phyloP scores from a whole-genome alignment of 2,329 filamentous ascomycete genomes.

The Diaporthe citrichinensis region DNA sequence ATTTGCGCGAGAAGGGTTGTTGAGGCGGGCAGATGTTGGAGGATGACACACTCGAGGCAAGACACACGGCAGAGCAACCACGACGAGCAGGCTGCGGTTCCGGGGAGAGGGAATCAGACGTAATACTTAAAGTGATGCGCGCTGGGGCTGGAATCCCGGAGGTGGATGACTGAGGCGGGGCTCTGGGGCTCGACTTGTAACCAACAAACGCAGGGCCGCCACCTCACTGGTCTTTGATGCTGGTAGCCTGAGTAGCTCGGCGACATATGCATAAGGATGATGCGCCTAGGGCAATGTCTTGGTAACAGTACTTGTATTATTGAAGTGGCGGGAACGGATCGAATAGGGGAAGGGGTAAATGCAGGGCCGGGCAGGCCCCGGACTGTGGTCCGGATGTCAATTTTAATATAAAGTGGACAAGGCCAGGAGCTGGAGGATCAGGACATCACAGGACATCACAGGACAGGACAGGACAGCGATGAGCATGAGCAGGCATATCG shows the following conservation, averaged over 20 bases:
- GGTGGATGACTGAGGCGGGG: constrained; percentile 32
- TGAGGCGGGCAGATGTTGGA: neutral
- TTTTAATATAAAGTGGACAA: constrained; percentile 43
- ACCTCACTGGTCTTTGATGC: constrained; percentile 25
- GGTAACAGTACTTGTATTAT: constrained; percentile 17
- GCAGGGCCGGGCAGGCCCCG: constrained; percentile 39
- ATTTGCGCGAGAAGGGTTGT: neutral
- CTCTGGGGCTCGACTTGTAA: constrained; percentile 19
- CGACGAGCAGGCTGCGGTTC: constrained; percentile 14
- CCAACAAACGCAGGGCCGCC: constrained; percentile 29
- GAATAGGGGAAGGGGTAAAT: constrained; percentile 31
- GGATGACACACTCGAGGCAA: constrained; percentile 4
- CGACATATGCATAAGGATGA: constrained; percentile 39
- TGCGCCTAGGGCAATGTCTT: constrained; percentile 11
- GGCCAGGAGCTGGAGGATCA: constrained; percentile 38
- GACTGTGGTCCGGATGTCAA: constrained; percentile 35
- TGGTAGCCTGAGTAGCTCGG: constrained; percentile 33
- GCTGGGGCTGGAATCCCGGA: constrained; percentile 26
- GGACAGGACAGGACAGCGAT: neutral
- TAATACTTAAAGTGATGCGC: constrained; percentile 23
- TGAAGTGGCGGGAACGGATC: constrained; percentile 34
- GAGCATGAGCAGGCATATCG: constrained; percentile 3
- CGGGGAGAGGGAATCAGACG: neutral
- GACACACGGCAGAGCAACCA: constrained; percentile 2
- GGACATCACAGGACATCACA: neutral